These are phyloP conservation scores for Fraxinus platypoda DNA, from an alignment of 305 asterid genomes.

Conservation along the genomic window DNA sequence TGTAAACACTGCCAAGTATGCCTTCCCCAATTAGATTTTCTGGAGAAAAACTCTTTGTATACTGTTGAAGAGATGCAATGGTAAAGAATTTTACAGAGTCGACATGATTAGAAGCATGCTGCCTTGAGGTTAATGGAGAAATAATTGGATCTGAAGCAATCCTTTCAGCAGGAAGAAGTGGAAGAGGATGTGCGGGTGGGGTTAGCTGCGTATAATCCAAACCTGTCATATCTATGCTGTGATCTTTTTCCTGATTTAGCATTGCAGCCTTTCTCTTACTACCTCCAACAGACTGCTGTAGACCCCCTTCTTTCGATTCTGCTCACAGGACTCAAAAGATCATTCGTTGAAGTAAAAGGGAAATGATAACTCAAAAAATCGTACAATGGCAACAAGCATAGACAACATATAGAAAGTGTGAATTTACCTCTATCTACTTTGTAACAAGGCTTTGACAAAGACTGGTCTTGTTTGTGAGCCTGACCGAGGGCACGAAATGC, in stretches of 20 bases:
- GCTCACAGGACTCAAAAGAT: constrained; percentile 24
- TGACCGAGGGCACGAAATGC: constrained; percentile 29
- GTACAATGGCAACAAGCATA: not conserved
- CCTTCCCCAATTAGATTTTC: constrained; percentile 84
- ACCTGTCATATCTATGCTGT: constrained; percentile 48
- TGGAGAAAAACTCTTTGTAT: constrained; percentile 81
- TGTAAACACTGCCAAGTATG: constrained; percentile 68
- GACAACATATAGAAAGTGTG: not conserved
- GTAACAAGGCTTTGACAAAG: constrained; percentile 38
- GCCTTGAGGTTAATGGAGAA: constrained; percentile 36
- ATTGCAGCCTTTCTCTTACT: constrained; percentile 34
- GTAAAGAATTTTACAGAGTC: constrained; percentile 50
- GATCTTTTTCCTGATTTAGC: constrained; percentile 40
- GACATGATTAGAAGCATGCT: constrained; percentile 30
- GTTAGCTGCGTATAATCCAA: constrained; percentile 27
- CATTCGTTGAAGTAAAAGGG: constrained; percentile 15
- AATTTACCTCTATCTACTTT: constrained; percentile 47
- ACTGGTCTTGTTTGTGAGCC: constrained; percentile 35
- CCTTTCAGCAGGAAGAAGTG: constrained; percentile 62
- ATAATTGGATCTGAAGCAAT: constrained; percentile 59
- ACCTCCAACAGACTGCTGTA: constrained; percentile 34
- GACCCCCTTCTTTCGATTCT: constrained; percentile 36
- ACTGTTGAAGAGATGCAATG: constrained; percentile 81
- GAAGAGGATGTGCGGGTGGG: constrained; percentile 57
- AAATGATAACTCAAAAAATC: not conserved